Evolutionary conservation across 768 basidiomycete genomes (phyloP), one percentile per base, ranked within the genome.

Genomic region (Phanerochaete sordida): DNA sequence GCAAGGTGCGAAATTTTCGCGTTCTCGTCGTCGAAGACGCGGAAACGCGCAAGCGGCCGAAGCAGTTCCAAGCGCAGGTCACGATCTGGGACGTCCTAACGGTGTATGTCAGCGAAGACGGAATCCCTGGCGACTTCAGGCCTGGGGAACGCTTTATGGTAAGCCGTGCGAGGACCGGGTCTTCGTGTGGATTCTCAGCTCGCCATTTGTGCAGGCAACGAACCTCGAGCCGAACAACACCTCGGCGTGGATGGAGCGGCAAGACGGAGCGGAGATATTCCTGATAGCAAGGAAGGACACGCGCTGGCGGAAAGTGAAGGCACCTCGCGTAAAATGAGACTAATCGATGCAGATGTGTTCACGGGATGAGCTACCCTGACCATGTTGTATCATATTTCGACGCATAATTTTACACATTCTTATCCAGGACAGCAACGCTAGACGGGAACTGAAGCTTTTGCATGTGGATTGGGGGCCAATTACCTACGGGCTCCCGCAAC

Each of bases 51-150:
- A 78, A 80, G 61, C 76, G 80, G 54, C 78, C 80, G 0, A 75
- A 82, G 8, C 75, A 81, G 60, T 81, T 91, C 52, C 78, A 74
- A 1, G 94, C 87, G 0, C 90, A 91, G 69, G 64, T 98, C 56
- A 95, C 89, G 0, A 81, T 95, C 3, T 95, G 92, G 92, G 91
- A 95, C 66, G 86, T 83, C 2, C 73, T 83, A 3, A 75, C 75
- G 13, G 60, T 89, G 27, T 75, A 74, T 0, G 65, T 77, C n/a
- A 74, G 75, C 24, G 87, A 89, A 62, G 82, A 78, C 4, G 76
- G 72, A n/a, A 67, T 70, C 56, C 68, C 79, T 52, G 78, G 84
- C 33, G 61, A 75, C 4, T 84, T 95, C 62, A 73, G 76, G 46
- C 78, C 79, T 30, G 89, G 91, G 1, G 83, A 88, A 68, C 74